A percentile compares a stretch with the other conserved stretches of the same genome.
These are phyloP conservation scores for Neolentinus lepideus DNA, from an alignment of 1,284 basidiomycete genomes.

Conservation along the genomic window DNA sequence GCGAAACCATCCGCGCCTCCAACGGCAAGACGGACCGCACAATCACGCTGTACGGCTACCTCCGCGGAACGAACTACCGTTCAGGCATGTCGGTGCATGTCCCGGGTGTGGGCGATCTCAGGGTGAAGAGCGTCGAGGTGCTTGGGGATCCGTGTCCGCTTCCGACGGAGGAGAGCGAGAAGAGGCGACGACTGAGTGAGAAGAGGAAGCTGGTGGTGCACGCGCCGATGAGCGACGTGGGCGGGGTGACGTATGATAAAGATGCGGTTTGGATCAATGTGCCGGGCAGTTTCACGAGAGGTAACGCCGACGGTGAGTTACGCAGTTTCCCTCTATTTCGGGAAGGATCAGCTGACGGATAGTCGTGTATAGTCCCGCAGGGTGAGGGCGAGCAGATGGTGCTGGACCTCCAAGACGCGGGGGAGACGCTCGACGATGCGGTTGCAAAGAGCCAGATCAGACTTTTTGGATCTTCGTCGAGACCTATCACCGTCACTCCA, in stretches of 20 bases:
- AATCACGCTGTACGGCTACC: slow-evolving; percentile 92
- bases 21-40: slow-evolving; percentile 88
- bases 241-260: slow-evolving; percentile 96
- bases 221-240: slow-evolving; percentile 98
- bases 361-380: slow-evolving; percentile 44
- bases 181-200: slow-evolving; percentile 88
- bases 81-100: slow-evolving; percentile 85
- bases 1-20: slow-evolving; percentile 71
- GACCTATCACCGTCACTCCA: slow-evolving; percentile 26
- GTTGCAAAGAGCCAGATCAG: slow-evolving; percentile 79
- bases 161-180: slow-evolving; percentile 90
- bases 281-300: slow-evolving; percentile 85
- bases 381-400: slow-evolving; percentile 98
- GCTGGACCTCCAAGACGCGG: slow-evolving; percentile 89
- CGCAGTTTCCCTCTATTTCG: slow-evolving; percentile 5
- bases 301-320: slow-evolving; percentile 47
- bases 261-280: slow-evolving; percentile 99
- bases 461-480: slow-evolving; percentile 77
- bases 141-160: slow-evolving; percentile 93
- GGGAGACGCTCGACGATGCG: slow-evolving; percentile 76
- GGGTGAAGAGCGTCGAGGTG: slow-evolving; percentile 67
- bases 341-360: slow-evolving; percentile 9
- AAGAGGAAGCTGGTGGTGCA: slow-evolving; percentile 91
- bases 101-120: slow-evolving; percentile 89
- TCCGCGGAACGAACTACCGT: slow-evolving; percentile 87